Percentiles rank a stretch among this genome's conserved stretches.
Conservation (phyloP, 2,329 filamentous ascomycete genomes). For the Claviceps spartinae region DNA sequence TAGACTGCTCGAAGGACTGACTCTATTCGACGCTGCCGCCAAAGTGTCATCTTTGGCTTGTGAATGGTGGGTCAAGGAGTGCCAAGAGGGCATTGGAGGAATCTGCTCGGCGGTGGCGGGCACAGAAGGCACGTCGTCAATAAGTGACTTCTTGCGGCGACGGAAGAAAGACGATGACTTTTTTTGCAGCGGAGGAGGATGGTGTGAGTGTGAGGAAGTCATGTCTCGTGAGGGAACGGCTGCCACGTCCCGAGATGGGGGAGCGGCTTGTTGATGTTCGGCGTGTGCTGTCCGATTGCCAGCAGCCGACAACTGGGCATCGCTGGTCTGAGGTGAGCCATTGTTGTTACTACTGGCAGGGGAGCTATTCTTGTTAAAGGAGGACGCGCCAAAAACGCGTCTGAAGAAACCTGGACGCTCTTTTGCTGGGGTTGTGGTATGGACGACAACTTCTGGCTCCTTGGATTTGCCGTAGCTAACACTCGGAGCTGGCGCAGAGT, state of each 20-base stretch:
- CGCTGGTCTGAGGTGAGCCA: not conserved
- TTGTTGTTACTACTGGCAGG: not conserved
- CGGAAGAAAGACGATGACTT: constrained; percentile 93
- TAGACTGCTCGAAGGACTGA: constrained; percentile 65
- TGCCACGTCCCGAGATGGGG: constrained; percentile 29
- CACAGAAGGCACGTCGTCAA: constrained; percentile 53
- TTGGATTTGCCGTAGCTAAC: constrained; percentile 47
- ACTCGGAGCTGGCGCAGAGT: constrained; percentile 43
- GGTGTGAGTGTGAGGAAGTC: constrained; percentile 29
- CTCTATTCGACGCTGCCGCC: constrained; percentile 16
- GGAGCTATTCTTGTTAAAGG: constrained; percentile 31
- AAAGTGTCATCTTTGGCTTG: constrained; percentile 17
- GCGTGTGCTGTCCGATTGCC: constrained; percentile 24
- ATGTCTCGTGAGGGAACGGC: constrained; percentile 37
- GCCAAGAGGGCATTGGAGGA: constrained; percentile 24
- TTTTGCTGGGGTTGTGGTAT: constrained; percentile 36
- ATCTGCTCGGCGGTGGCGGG: constrained; percentile 32
- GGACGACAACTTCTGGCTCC: constrained; percentile 32
- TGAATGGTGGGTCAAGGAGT: constrained; percentile 18
- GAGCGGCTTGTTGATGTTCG: constrained; percentile 22
- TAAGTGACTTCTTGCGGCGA: constrained; percentile 77
- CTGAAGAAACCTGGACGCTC: constrained; percentile 83
- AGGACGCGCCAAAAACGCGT: constrained; percentile 70
- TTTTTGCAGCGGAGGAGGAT: constrained; percentile 55
- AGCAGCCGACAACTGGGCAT: constrained; percentile 13